Conservation (phyloP, 345 rosid species). For the Kandelia obovata region DNA sequence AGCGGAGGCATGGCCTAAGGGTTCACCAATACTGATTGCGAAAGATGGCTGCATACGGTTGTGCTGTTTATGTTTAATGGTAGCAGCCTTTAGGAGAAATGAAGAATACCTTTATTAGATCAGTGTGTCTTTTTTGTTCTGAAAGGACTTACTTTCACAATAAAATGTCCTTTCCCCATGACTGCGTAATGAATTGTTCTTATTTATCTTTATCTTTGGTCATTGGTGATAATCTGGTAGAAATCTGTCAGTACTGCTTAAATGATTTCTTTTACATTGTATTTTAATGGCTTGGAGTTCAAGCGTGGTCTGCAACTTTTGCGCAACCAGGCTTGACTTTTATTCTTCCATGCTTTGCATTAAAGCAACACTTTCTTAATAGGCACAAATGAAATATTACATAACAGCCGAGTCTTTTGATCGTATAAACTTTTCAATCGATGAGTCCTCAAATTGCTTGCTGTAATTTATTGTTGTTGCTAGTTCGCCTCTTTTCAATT, state of each 20-base stretch:
- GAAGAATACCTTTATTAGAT: slow-evolving; percentile 4
- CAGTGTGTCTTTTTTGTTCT: background rate
- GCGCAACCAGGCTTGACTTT: too few species aligned
- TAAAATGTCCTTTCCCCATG: background rate
- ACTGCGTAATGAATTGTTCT: too few species aligned
- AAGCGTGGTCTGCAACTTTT: background rate
- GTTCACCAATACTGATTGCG: background rate
- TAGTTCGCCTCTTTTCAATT: too few species aligned
- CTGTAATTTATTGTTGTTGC: too few species aligned
- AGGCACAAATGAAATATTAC: too few species aligned
- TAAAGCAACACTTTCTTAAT: too few species aligned
- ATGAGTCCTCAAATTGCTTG: too few species aligned
- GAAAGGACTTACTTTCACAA: background rate
- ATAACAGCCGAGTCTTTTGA: too few species aligned
- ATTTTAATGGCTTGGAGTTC: background rate
- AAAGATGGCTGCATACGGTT: background rate
- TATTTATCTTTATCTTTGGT: background rate
- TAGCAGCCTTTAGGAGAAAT: slow-evolving; percentile 3
- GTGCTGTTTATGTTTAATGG: background rate
- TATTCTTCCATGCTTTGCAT: too few species aligned
- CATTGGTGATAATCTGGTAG: background rate
- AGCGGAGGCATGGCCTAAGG: slow-evolving; percentile 20
- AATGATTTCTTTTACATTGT: background rate
- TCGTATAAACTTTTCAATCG: too few species aligned
- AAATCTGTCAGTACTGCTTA: background rate